Percentiles rank a stretch among this genome's conserved stretches.
phyloP scores from a whole-genome alignment of 805 yeast genomes.

The Candida montana region DNA sequence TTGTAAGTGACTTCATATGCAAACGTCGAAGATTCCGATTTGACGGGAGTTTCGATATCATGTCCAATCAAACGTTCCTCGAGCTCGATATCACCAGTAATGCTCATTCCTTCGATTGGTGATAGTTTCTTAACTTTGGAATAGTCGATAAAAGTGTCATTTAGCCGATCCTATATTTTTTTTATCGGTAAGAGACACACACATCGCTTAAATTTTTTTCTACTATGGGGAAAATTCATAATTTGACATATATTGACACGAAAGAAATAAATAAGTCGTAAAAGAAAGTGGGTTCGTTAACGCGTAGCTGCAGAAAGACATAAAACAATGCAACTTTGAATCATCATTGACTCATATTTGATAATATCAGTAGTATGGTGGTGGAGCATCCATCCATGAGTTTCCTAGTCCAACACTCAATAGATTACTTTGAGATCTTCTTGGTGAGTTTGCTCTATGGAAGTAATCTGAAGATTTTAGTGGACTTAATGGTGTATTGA shows the following conservation, averaged over 20 bases:
- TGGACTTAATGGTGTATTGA: constrained; percentile 15
- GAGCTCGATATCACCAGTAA: background rate
- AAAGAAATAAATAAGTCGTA: no score
- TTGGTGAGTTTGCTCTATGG: constrained; percentile 19
- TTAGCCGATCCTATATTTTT: no score
- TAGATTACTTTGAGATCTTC: constrained; percentile 22
- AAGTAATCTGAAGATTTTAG: constrained; percentile 14
- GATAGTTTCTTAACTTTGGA: no score
- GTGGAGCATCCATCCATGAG: constrained; percentile 15
- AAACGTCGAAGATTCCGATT: no score
- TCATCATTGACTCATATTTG: no score
- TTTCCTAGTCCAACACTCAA: constrained; percentile 18
- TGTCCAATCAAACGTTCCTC: background rate
- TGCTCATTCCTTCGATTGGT: background rate
- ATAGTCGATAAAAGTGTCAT: no score
- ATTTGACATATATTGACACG: no score
- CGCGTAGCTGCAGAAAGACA: background rate
- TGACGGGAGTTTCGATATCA: no score
- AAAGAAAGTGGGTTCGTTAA: background rate
- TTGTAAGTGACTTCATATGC: background rate
- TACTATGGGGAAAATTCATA: no score
- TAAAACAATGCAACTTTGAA: no score
- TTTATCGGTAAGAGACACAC: no score
- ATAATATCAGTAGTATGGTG: constrained; percentile 12
- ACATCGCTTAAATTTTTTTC: no score